Conservation (phyloP, 2,329 filamentous ascomycete genomes). For the Chrysosphaeria jannelii region DNA sequence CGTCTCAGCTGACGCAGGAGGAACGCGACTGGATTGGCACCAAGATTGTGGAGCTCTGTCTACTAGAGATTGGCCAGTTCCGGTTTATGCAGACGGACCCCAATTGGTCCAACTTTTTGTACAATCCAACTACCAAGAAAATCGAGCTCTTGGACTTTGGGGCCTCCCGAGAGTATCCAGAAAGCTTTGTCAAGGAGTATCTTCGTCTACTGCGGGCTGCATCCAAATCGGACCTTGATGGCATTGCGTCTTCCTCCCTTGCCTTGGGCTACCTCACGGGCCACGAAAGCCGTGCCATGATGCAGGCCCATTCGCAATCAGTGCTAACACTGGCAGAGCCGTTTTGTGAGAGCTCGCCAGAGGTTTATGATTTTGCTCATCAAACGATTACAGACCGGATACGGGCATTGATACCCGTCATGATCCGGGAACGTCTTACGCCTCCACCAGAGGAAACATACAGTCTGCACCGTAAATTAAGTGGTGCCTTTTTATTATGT, state of each 20-base stretch:
- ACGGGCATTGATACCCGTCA: conserved; percentile 61
- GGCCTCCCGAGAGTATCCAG: conserved; percentile 61
- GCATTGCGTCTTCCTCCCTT: conserved; percentile 37
- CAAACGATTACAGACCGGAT: conserved; percentile 95
- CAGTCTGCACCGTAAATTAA: conserved; percentile 76
- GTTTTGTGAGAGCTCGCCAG: conserved; percentile 45
- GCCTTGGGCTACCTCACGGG: conserved; percentile 77
- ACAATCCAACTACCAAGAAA: conserved; percentile 37
- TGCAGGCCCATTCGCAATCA: conserved; percentile 67
- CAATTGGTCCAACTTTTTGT: conserved; percentile 98
- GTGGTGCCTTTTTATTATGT: conserved; percentile 80
- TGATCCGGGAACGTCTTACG: conserved; percentile 65
- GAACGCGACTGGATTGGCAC: conserved; percentile 93
- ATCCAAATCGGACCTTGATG: conserved; percentile 31
- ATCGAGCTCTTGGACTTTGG: conserved; percentile 91
- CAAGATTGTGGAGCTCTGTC: conserved; percentile 68
- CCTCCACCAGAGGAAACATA: conserved; percentile 96
- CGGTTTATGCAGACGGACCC: conserved; percentile 97
- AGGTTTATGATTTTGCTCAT: conserved; percentile 69
- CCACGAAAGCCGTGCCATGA: conserved; percentile 58
- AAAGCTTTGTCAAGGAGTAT: conserved; percentile 52
- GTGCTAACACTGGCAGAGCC: conserved; percentile 80
- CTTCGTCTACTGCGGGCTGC: conserved; percentile 56
- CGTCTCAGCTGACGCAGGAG: conserved; percentile 37
- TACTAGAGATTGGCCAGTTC: conserved; percentile 84